Conservation (phyloP, 2,329 filamentous ascomycete genomes). For the Apiospora arundinis region DNA sequence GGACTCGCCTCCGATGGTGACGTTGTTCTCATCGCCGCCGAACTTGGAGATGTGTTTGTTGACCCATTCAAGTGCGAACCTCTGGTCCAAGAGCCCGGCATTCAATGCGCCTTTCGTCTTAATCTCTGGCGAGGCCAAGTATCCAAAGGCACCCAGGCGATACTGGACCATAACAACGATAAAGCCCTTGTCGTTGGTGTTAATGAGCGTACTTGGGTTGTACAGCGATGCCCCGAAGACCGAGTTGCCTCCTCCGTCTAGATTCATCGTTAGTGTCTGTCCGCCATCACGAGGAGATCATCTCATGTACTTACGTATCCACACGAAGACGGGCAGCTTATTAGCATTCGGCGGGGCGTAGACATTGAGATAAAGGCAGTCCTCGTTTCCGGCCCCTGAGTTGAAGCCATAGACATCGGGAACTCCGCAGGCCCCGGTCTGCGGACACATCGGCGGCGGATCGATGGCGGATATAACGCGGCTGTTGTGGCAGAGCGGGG, state of each 20-base stretch:
- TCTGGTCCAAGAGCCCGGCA: slow-evolving; percentile 56
- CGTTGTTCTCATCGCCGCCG: slow-evolving; percentile 56
- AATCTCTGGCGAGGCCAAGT: slow-evolving; percentile 54
- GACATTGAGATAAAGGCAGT: slow-evolving; percentile 56
- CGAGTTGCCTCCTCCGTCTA: slow-evolving; percentile 54
- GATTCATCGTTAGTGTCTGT: not conserved
- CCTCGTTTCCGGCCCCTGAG: slow-evolving; percentile 40
- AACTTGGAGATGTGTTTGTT: slow-evolving; percentile 58
- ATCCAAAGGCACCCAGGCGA: slow-evolving; percentile 51
- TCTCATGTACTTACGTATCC: slow-evolving; percentile 45
- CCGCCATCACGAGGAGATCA: no score
- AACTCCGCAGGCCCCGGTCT: slow-evolving; percentile 33
- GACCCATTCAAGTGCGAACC: slow-evolving; percentile 59
- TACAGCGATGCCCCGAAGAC: slow-evolving; percentile 28
- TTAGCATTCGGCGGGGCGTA: slow-evolving; percentile 45
- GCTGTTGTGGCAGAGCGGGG: slow-evolving; percentile 37
- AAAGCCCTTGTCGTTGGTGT: slow-evolving; percentile 49
- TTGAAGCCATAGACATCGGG: slow-evolving; percentile 36
- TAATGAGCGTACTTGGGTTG: slow-evolving; percentile 35
- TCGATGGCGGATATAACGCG: slow-evolving; percentile 38
- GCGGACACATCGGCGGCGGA: slow-evolving; percentile 43
- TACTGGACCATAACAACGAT: slow-evolving; percentile 52
- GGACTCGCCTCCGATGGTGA: slow-evolving; percentile 60
- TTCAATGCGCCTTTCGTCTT: slow-evolving; percentile 43
- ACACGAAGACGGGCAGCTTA: slow-evolving; percentile 51